Evolutionary conservation across 495 filamentous ascomycete species (phyloP).

Genomic region (Pyronema omphalodes): DNA sequence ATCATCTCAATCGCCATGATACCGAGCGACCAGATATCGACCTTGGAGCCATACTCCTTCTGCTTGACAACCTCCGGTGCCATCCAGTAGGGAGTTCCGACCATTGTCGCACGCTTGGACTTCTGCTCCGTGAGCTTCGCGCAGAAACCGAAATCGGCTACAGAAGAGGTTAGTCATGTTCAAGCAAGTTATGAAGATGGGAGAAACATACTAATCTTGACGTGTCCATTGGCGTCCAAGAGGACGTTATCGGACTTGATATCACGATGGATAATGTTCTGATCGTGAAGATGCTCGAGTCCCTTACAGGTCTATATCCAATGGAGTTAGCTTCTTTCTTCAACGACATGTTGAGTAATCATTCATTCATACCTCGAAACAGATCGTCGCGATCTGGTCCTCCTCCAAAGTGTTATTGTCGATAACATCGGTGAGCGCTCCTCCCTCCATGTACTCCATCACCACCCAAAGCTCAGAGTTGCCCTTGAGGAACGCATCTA

Average conservation of each 20-base stretch:
- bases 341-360: neutral
- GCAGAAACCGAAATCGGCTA: constrained; percentile 97
- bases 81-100: constrained; percentile 99
- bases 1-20: constrained; percentile 99
- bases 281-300: constrained; percentile 76
- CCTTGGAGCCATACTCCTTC: constrained; percentile 94
- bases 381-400: constrained; percentile 94
- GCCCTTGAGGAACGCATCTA: constrained; percentile 90
- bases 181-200: neutral
- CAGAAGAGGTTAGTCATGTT: constrained; percentile 1
- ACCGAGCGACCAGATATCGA: constrained; percentile 95
- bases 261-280: constrained; percentile 96
- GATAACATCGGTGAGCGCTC: constrained; percentile 93
- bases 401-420: constrained; percentile 91
- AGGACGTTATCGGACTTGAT: constrained; percentile 99
- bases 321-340: neutral
- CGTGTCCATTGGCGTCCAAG: constrained; percentile 77
- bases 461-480: constrained; percentile 95
- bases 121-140: constrained; percentile 95
- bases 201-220: constrained; percentile 76
- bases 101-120: constrained; percentile 95
- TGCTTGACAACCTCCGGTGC: constrained; percentile 97
- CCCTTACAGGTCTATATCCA: constrained; percentile 70
- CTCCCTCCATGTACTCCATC: constrained; percentile 99
- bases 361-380: constrained; percentile 53